These are phyloP conservation scores for Sonneratia caseolaris DNA, from an alignment of 345 rosid species.

Conservation along the genomic window DNA sequence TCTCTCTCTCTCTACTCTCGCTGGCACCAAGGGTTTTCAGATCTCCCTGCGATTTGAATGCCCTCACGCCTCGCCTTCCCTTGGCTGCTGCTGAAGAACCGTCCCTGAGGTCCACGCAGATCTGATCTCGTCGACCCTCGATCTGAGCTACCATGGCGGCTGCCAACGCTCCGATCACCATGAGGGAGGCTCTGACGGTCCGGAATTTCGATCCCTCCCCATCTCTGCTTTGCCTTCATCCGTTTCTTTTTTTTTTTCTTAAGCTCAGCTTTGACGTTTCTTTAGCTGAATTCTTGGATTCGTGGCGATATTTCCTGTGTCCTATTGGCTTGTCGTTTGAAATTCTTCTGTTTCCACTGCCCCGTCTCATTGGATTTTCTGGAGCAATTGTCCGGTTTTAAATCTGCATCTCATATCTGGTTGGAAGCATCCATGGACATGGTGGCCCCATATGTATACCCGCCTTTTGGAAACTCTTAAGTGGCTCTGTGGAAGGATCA, in stretches of 20 bases:
- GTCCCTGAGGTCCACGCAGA: conserved; percentile 3
- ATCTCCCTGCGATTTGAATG: conserved; percentile 8
- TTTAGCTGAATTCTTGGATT: neutral
- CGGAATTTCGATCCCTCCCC: neutral
- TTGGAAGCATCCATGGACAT: neutral
- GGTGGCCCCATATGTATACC: neutral
- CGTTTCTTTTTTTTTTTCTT: neutral
- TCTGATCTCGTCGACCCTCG: conserved; percentile 4
- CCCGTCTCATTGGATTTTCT: neutral
- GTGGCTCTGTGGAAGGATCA: neutral
- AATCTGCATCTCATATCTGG: neutral
- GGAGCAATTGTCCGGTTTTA: neutral
- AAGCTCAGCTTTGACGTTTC: neutral
- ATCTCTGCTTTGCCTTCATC: neutral
- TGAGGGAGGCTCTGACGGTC: conserved; percentile 45
- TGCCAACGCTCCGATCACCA: conserved; percentile 45
- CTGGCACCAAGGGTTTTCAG: conserved; percentile 5
- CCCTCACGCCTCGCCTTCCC: neutral
- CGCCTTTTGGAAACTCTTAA: neutral
- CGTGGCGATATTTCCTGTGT: neutral
- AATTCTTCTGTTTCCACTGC: neutral
- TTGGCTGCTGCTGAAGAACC: neutral
- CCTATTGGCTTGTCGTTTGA: neutral
- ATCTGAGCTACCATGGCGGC: conserved; percentile 38
- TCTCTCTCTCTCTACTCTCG: neutral